phyloP scores from a whole-genome alignment of 345 rosid genomes.

The Syzygium oleosum region DNA sequence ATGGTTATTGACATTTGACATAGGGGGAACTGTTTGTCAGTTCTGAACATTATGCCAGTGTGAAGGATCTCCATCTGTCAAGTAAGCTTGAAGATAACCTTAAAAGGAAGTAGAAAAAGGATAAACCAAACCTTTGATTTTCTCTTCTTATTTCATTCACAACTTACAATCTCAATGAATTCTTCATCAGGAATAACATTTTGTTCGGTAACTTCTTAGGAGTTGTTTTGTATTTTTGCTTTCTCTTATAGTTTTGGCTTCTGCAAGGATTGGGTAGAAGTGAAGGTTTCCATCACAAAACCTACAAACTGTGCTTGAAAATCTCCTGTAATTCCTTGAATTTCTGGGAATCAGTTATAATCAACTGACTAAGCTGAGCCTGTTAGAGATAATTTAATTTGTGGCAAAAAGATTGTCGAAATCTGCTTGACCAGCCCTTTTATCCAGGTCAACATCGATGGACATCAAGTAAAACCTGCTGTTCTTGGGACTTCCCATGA shows the following conservation, averaged over 20 bases:
- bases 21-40: not conserved
- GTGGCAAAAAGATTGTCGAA: not conserved
- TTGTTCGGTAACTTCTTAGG: not conserved
- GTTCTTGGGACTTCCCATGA: conserved; percentile 60
- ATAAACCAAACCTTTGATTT: not conserved
- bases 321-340: not conserved
- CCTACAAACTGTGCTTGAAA: not conserved
- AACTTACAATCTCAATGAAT: not conserved
- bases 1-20: not conserved
- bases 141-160: not conserved
- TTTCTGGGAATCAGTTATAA: not conserved
- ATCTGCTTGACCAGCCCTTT: not conserved
- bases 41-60: not conserved
- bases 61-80: not conserved
- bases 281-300: not conserved
- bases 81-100: not conserved
- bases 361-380: not conserved
- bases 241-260: not conserved
- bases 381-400: not conserved
- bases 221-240: not conserved
- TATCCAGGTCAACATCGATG: conserved; percentile 59
- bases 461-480: conserved; percentile 58
- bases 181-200: not conserved
- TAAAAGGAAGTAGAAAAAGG: not conserved
- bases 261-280: not conserved